These are phyloP conservation scores for Xylariaceae sp. DNA, from an alignment of 2,329 filamentous ascomycete genomes.

Conservation along the genomic window DNA sequence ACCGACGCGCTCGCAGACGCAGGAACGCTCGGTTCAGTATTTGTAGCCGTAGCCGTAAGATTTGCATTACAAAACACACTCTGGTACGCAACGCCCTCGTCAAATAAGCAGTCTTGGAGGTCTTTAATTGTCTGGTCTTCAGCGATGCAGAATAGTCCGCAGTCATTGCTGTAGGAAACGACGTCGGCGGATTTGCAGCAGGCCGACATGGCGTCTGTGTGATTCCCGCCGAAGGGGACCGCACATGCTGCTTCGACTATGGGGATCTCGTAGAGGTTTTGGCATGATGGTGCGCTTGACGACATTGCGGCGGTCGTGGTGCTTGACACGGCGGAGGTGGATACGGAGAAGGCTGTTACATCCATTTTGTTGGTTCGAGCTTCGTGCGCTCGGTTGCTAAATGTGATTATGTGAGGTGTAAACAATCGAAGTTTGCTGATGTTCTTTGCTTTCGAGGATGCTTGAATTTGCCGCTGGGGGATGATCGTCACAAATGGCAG, in stretches of 20 bases:
- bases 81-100: conserved; percentile 33
- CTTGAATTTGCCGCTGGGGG: no score
- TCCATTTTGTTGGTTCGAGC: no score
- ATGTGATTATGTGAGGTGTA: no score
- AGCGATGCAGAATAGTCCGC: conserved; percentile 49
- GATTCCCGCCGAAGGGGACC: conserved; percentile 36
- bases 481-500: no score
- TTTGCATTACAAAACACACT: conserved; percentile 43
- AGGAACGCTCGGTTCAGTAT: conserved; percentile 12
- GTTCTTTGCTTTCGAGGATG: no score
- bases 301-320: no score
- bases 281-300: not conserved
- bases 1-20: conserved; percentile 31
- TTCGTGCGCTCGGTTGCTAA: no score
- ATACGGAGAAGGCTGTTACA: no score
- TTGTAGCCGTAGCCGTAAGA: conserved; percentile 33
- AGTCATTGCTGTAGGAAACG: conserved; percentile 43
- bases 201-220: conserved; percentile 39
- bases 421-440: no score
- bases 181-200: conserved; percentile 45
- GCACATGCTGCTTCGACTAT: conserved; percentile 43
- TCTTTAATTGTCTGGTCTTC: conserved; percentile 34
- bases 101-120: conserved; percentile 37
- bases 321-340: no score
- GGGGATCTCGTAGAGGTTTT: conserved; percentile 40